Evolutionary conservation across 1,284 basidiomycete genomes (phyloP), one percentile per base, ranked within the genome.

Genomic region (Phylloporus sp.): DNA sequence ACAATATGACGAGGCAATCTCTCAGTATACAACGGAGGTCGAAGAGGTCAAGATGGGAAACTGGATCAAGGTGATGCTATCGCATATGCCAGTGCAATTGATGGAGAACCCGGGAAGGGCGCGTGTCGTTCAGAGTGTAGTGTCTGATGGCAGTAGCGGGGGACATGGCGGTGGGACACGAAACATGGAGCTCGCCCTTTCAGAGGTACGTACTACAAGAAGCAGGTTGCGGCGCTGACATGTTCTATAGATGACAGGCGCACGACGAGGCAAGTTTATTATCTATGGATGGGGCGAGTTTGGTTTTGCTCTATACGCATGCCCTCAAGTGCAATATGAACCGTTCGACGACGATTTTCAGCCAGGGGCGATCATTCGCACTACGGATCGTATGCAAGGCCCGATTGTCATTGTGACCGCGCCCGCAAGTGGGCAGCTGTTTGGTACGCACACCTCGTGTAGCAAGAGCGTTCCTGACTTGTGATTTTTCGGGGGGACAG

Each of bases 11-110:
- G 7, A 32, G 32, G 32, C 32, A 32, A 32, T 32, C 32, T 7
- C 32, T 7, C 32, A 32, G 32, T 7, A 32, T 7, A 32, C 32
- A 32, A 32, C 70, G 25, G 61, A 47, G 8, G 35, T 73, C 4
- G 56, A 64, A 12, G 63, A 73, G 8, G 39, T 77, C 53, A 67
- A 77, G 41, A 65, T 71, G 66, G 73, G 75, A 17, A 72, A 77
- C 55, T 77, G 75, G 70, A 43, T 75, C 58, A 57, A 35, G 32
- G 52, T 67, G 8, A 60, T 55, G 25, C 37, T 3, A n/a, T 66
- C 32, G 7, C 32, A 4, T 32, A 32, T 32, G 32, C 32, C 32
- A 32, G 32, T 52, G 61, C 23, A 32, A 32, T 32, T 32, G 32
- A 32, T 32, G 7, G 32, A 32, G 32, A 7, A 32, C 32, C 32